Base-by-base conservation (phyloP, 805 yeast species). In the Yamadazyma tumulicola region DNA sequence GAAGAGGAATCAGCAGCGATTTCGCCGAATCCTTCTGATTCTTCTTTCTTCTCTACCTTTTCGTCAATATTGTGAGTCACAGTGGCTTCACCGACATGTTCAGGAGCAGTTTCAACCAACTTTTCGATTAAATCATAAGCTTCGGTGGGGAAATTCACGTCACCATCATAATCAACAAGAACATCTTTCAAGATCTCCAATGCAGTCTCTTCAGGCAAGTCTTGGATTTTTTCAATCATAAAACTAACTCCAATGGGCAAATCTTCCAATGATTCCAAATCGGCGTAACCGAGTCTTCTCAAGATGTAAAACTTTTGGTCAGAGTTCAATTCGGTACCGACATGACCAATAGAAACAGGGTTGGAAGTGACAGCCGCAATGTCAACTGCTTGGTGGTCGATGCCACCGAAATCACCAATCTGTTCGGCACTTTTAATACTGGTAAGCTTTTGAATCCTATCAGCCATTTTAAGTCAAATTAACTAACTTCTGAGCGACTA, bases 101-200 rank as follows among this genome's bases (percentile, higher is more conserved):
- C 26, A 5, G 34, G 31, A 8, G 37, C 31, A 10, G n/a, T 8
- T 14, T 35, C 42, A 8, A 48, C 43, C 26, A 48, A 41, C 10
- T 39, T 40, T 40, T 52, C 51, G 26, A 55, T 47, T 15, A 56
- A 49, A 2, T 47, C 56, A 31, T 45, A 52, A 26, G 55, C 68
- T 6, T 40, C 43, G 4, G 50, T 31, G 3, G 63, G 61, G 37
- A 61, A 51, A 38, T 65, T 66, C 22, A 56, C 55, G 38, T 66
- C 71, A 10, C 44, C 57, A 0, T 43, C 36, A 33, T 59, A 64
- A 2, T 54, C 58, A 3, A 37, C 52, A 22, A 61, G 26, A 2
- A 57, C 49, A n/a, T 48, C 52, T 30, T 54, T 49, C 32, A 64
- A 52, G 20, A 61, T 51, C 6, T 37, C 41, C 6, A 62, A 25